Base-by-base conservation (phyloP, 495 filamentous ascomycete genomes). In the Aspergillus ostianus region DNA sequence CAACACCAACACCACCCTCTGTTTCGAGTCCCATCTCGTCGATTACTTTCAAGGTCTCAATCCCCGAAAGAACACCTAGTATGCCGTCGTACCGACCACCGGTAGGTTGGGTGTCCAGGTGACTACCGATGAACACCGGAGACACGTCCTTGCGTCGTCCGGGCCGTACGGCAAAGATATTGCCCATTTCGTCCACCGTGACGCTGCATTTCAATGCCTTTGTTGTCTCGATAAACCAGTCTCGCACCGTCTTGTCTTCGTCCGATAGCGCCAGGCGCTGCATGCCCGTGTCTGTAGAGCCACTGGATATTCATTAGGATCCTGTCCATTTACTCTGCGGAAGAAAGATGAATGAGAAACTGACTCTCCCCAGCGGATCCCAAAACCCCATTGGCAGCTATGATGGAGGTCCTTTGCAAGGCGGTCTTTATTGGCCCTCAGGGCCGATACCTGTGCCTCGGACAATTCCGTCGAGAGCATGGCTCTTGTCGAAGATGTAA, bases 81-180 rank as follows among this genome's bases (percentile, higher is more conserved):
- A 94, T 89, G 6, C 90, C 90, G 67, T 92, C 90, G 59, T 80
- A 82, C 56, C 90, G 74, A 8, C 90, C 90, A 47, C 89, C 90
- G 10, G 79, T 87, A 0, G 90, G 90, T 70, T 93, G 87, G 0
- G 90, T 92, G 67, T 92, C 90, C 10, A 93, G 75, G 69, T 93
- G 90, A 36, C 83, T 86, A 2, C 90, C 90, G 19, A 83, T 87
- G 61, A 84, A 89, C 1, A 87, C 90, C 1, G 89, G 78, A 12
- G 85, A 81, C 6, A 77, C 79, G 48, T 80, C 77, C 23, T 73
- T 70, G 55, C 74, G 73, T 56, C 77, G 70, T 7, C 89, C 89
- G 9, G 84, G 81, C 23, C 86, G 80, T 3, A 89, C 74, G 4
- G 90, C 90, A 66, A 92, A 93, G 59, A 87, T 89, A 57, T 93